A percentile compares a stretch with the other conserved stretches of the same genome.
phyloP scores from a whole-genome alignment of 2,329 filamentous ascomycete species.

The Apiospora sp. region DNA sequence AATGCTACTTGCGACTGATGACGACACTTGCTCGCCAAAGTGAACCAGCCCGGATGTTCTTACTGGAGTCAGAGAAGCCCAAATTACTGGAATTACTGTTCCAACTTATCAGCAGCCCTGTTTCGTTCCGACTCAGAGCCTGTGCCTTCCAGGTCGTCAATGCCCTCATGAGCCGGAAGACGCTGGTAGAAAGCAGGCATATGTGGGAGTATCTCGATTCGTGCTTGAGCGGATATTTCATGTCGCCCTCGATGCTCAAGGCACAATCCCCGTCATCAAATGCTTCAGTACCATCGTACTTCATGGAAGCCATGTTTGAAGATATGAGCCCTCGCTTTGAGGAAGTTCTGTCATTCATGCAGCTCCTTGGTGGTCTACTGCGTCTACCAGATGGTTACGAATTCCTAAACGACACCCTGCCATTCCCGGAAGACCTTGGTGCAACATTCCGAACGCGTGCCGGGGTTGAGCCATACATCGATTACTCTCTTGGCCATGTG shows the following conservation, averaged over 20 bases:
- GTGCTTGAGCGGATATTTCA: conserved; percentile 74
- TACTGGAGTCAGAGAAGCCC: conserved; percentile 71
- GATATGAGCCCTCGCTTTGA: conserved; percentile 83
- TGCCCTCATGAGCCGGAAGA: conserved; percentile 79
- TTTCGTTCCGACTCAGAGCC: conserved; percentile 80
- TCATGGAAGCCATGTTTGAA: conserved; percentile 72
- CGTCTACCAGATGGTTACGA: conserved; percentile 68
- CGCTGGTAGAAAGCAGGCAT: conserved; percentile 68
- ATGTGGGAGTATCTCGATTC: conserved; percentile 85
- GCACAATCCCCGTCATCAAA: conserved; percentile 40
- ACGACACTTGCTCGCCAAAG: conserved; percentile 83
- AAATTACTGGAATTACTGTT: conserved; percentile 79
- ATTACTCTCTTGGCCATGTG: conserved; percentile 85
- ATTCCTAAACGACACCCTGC: conserved; percentile 75
- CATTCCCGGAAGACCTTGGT: conserved; percentile 88
- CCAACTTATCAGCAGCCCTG: conserved; percentile 78
- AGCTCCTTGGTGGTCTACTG: conserved; percentile 76
- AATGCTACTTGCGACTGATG: conserved; percentile 90
- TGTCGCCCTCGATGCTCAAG: conserved; percentile 36
- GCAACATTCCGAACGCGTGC: conserved; percentile 76
- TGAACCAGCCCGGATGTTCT: conserved; percentile 73
- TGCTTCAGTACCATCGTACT: conserved; percentile 39
- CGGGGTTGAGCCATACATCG: conserved; percentile 91
- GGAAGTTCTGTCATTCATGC: conserved; percentile 84
- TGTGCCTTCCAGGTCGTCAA: conserved; percentile 83